Evolutionary conservation across 2,329 filamentous ascomycete species (phyloP), one percentile per base, ranked within the genome.

Genomic region (Paecilomyces formosus): DNA sequence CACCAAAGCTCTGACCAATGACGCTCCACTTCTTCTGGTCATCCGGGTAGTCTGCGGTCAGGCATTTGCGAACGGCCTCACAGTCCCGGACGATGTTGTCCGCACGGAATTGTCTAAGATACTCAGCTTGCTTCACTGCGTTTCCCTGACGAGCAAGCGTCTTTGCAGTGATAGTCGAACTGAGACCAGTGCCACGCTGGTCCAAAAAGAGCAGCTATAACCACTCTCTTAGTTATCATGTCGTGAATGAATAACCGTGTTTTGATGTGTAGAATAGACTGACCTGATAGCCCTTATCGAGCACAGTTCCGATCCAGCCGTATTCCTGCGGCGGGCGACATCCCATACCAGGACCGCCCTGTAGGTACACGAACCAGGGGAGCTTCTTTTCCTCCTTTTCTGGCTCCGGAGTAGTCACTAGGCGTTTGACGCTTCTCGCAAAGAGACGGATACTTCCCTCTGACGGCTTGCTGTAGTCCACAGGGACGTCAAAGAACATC

Each of bases 1-100:
- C 93, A 45, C 93, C 93, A 72, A 96, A 97, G 15, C 88, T 92
- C 76, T 97, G 93, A 8, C 93, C 93, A 62, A 96, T 88, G 30
- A 94, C 82, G 59, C 86, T 88, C 93, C 92, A 97, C 70, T 87
- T 86, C 71, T 86, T 84, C 70, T 88, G 86, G 54, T 88, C 84
- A 22, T 82, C 78, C 0, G 88, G 85, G 66, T 86, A 89, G 55
- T 86, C 84, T 4, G 80, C 77, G 0, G 89, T 94, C 57, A 97
- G 78, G 45, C 82, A 87, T 66, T 86, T 83, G 4, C 93, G 85
- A 31, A 97, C 85, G 3, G 92, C 91, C 71, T 97, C 93, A 63
- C 88, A 90, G 68, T 97, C 93, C 53, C 85, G 85, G 49, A 97
- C 92, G 55, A 96, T 95, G 69, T 84, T 94, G 74, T 97, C 92